A percentile compares a stretch with the other conserved stretches of the same genome.
phyloP scores from a whole-genome alignment of 352 stramenopile genomes.

The Phytopythium cucurbitacearum region DNA sequence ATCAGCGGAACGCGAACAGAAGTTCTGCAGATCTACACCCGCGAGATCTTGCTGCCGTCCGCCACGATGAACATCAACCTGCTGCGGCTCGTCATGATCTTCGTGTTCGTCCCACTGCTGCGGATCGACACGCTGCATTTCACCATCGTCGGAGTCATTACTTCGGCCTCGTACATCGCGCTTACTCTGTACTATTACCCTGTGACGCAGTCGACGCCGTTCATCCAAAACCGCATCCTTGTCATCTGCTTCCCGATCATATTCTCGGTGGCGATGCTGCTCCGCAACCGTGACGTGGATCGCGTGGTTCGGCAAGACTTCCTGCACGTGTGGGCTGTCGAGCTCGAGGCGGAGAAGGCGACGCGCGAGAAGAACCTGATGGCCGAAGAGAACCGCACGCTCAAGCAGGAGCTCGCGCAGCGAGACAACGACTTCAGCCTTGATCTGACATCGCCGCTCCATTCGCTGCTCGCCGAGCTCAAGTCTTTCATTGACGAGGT shows the following conservation, averaged over 20 bases:
- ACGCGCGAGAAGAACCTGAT: slow-evolving; percentile 76
- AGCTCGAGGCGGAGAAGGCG: slow-evolving; percentile 66
- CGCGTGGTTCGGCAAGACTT: slow-evolving; percentile 78
- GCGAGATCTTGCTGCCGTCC: slow-evolving; percentile 52
- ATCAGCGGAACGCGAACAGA: slow-evolving; percentile 48
- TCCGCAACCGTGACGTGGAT: slow-evolving; percentile 72
- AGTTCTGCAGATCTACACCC: slow-evolving; percentile 61
- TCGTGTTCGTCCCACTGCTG: slow-evolving; percentile 68
- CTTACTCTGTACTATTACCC: slow-evolving; percentile 68
- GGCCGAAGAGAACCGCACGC: slow-evolving; percentile 72
- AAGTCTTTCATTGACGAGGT: slow-evolving; percentile 72
- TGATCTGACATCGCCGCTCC: slow-evolving; percentile 71
- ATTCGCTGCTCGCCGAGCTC: slow-evolving; percentile 66
- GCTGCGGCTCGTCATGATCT: slow-evolving; percentile 69
- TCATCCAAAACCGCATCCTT: slow-evolving; percentile 65
- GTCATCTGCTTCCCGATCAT: slow-evolving; percentile 69
- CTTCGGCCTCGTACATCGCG: slow-evolving; percentile 54
- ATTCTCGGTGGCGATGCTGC: slow-evolving; percentile 62
- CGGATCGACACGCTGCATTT: slow-evolving; percentile 77
- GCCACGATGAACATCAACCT: slow-evolving; percentile 83
- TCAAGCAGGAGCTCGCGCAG: slow-evolving; percentile 74
- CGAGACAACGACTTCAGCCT: slow-evolving; percentile 68
- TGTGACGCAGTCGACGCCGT: slow-evolving; percentile 42
- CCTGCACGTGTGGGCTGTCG: slow-evolving; percentile 71
- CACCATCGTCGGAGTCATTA: slow-evolving; percentile 41